Evolutionary conservation across 164 flowering plant genomes (phyloP).

Genomic region (Pachysandra terminalis): DNA sequence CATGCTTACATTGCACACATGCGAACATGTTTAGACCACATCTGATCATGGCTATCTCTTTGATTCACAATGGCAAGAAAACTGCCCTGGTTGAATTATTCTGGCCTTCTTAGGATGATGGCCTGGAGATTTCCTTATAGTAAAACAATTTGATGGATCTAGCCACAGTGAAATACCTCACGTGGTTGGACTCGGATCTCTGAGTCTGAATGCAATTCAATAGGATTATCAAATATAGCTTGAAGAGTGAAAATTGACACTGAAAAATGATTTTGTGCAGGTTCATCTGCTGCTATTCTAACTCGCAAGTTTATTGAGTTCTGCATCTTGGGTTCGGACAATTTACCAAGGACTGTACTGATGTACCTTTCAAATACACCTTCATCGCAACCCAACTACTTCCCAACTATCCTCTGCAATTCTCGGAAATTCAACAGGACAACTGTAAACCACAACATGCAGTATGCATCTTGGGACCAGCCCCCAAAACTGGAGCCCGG

Average conservation of each 20-base stretch:
- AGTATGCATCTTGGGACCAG: conserved; percentile 35
- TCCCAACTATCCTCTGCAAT: conserved; percentile 79
- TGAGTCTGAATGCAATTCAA: neutral
- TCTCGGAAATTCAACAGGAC: conserved; percentile 64
- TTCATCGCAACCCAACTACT: conserved; percentile 60
- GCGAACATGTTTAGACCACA: neutral
- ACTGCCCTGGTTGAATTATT: neutral
- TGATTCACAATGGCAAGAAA: too few relatives aligned
- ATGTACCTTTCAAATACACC: conserved; percentile 87
- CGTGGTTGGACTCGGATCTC: too few relatives aligned
- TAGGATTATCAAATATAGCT: neutral
- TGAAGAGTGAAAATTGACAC: neutral
- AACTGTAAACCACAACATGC: conserved; percentile 61
- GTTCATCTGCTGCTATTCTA: conserved; percentile 57
- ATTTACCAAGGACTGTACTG: conserved; percentile 76
- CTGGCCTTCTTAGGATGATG: too few relatives aligned
- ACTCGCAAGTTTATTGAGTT: conserved; percentile 74
- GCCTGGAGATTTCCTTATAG: too few relatives aligned
- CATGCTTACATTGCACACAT: neutral
- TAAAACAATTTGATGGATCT: too few relatives aligned
- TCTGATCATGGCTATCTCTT: neutral
- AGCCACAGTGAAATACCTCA: neutral
- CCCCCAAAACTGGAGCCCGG: conserved; percentile 30
- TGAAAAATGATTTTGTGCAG: conserved; percentile 36
- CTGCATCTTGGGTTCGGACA: conserved; percentile 79